Conservation (phyloP, 768 basidiomycete genomes). For the Filobasidium wieringae region DNA sequence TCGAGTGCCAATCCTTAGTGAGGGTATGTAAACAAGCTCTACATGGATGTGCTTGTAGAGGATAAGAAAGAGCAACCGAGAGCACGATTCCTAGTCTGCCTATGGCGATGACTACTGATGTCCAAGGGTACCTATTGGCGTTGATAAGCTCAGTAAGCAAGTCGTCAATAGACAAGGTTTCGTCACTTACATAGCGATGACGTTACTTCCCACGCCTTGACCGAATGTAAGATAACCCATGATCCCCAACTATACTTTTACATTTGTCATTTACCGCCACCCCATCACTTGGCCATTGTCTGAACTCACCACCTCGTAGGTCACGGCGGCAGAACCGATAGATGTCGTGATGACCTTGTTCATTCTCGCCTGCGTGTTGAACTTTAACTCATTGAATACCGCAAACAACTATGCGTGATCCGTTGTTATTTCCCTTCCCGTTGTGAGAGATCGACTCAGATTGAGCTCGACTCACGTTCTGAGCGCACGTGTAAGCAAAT, state of each 20-base stretch:
- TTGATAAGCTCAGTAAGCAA: background rate
- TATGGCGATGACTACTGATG: conserved; percentile 79
- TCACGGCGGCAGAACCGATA: conserved; percentile 68
- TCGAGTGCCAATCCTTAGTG: conserved; percentile 9
- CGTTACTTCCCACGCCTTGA: conserved; percentile 75
- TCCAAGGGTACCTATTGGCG: conserved; percentile 40
- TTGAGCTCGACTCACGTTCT: conserved; percentile 54
- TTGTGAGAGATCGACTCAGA: background rate
- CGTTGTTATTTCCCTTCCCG: background rate
- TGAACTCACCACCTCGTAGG: conserved; percentile 72
- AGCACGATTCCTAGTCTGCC: conserved; percentile 87
- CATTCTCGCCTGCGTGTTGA: conserved; percentile 69
- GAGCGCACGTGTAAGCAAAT: conserved; percentile 51
- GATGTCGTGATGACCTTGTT: conserved; percentile 76
- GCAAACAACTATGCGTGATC: conserved; percentile 69
- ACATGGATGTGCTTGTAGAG: conserved; percentile 87
- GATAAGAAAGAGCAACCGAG: conserved; percentile 84
- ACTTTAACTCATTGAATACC: conserved; percentile 77
- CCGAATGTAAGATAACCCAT: conserved; percentile 86
- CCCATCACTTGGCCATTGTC: background rate
- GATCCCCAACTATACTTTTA: conserved; percentile 20
- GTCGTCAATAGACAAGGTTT: background rate
- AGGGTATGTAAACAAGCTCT: conserved; percentile 69
- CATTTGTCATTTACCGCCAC: background rate
- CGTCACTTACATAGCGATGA: conserved; percentile 71